Evolutionary conservation across 164 flowering plant species (phyloP), one percentile per base, ranked within the genome.

Genomic region (Santalum album): DNA sequence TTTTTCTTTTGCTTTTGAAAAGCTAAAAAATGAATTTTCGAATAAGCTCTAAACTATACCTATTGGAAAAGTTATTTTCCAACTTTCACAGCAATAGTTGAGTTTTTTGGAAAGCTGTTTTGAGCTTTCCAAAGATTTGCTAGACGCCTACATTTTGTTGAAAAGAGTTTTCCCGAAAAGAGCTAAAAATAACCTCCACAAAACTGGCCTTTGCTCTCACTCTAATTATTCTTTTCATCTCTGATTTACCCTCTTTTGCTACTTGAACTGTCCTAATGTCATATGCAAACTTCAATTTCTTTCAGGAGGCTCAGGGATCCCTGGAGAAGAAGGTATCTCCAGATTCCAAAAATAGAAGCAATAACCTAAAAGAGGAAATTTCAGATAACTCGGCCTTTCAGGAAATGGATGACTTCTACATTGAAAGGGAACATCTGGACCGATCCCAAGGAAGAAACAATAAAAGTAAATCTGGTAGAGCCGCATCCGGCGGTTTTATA

Each of bases 241-340:
- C n/a, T n/a, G n/a, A n/a, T n/a, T n/a, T 9, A 29, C 34, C 34
- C 4, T 29, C 4, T 29, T 29, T 29, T 29, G 34, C 9, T 29
- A 3, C 6, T 29, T 29, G 34, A 29, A 3, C n/a, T n/a, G 32
- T 22, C 20, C 47, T 47, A 27, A 50, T 16, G 48, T 52, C 42
- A 64, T 23, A 56, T 29, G 12, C 39, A 29, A 40, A 50, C 18
- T 60, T 60, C 61, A 17, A 26, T 27, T 65, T 12, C 26, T 62
- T n/a, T 34, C 53, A 84, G 95, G 97, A 79, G 59, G 77, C 44
- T 56, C 79, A 70, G 59, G 51, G 68, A 62, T 51, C 44, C 25
- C 75, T 54, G 19, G 78, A 60, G 40, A 50, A 62, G 67, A 71
- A 65, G 60, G 62, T 69, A 49, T 66, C 74, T 65, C 57, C 72